These are phyloP conservation scores for Hemileccinum rubropunctum DNA, from an alignment of 768 basidiomycete species.

Conservation along the genomic window DNA sequence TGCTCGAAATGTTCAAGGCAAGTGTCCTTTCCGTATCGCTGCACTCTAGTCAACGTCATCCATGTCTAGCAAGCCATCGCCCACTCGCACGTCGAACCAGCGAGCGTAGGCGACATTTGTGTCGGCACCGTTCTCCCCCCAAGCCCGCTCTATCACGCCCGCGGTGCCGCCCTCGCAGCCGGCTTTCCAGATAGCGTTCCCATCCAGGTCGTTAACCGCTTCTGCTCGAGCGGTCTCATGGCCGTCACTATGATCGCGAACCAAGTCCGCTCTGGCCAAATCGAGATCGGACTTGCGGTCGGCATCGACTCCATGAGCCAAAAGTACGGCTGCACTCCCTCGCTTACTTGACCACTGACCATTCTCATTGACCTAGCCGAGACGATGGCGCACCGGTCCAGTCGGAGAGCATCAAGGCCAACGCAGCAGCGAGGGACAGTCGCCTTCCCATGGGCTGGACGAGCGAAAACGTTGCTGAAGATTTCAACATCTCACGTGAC, in stretches of 20 bases:
- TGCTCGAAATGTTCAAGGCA: conserved; percentile 81
- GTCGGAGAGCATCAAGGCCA: conserved; percentile 58
- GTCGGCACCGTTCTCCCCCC: conserved; percentile 75
- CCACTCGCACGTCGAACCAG: conserved; percentile 59
- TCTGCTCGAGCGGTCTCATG: conserved; percentile 87
- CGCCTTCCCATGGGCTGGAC: conserved; percentile 86
- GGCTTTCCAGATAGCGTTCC: conserved; percentile 80
- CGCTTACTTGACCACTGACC: not conserved
- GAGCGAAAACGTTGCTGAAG: conserved; percentile 78
- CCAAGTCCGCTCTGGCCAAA: conserved; percentile 73
- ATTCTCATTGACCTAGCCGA: conserved; percentile 39
- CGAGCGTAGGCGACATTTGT: conserved; percentile 70
- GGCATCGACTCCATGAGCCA: conserved; percentile 88
- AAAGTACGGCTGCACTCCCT: conserved; percentile 43
- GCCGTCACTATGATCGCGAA: conserved; percentile 75
- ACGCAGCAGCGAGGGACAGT: conserved; percentile 59
- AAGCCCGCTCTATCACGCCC: conserved; percentile 65
- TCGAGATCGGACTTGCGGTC: conserved; percentile 74
- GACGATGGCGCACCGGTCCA: conserved; percentile 59
- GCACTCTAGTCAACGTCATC: not conserved
- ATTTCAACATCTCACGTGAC: conserved; percentile 68
- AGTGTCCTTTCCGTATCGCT: not conserved
- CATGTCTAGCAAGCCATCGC: conserved; percentile 52
- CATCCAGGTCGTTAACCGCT: conserved; percentile 71
- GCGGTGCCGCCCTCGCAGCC: conserved; percentile 73